phyloP scores from a whole-genome alignment of 495 filamentous ascomycete genomes.

The Aspergillus heteromorphus region DNA sequence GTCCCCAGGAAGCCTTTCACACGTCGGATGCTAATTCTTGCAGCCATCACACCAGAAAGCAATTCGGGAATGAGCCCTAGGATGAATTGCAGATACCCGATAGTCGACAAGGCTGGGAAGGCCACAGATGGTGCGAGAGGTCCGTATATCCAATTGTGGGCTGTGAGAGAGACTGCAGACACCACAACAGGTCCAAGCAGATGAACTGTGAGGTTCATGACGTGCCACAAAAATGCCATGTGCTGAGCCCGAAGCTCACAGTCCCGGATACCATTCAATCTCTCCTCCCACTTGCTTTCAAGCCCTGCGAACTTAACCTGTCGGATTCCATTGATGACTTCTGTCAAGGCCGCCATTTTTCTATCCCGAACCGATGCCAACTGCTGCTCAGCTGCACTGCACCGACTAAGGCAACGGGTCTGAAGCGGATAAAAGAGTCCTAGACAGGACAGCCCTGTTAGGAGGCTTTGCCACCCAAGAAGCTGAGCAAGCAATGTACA shows the following conservation, averaged over 20 bases:
- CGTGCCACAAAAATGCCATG: conserved; percentile 51
- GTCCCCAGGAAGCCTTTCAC: conserved; percentile 58
- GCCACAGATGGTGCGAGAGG: conserved; percentile 58
- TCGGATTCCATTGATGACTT: conserved; percentile 66
- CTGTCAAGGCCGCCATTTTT: conserved; percentile 64
- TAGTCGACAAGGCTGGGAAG: conserved; percentile 64
- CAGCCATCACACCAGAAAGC: conserved; percentile 53
- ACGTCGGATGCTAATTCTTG: conserved; percentile 55
- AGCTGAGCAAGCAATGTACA: conserved; percentile 54
- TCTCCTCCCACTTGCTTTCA: conserved; percentile 64
- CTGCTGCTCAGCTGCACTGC: conserved; percentile 51
- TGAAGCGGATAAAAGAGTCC: conserved; percentile 56
- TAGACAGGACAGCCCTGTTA: conserved; percentile 55
- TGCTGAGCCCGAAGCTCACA: conserved; percentile 56
- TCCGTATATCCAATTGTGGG: conserved; percentile 53
- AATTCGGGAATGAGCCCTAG: conserved; percentile 60
- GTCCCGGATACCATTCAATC: conserved; percentile 53
- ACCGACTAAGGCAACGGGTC: conserved; percentile 54
- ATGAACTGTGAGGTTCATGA: conserved; percentile 46
- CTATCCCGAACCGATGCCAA: conserved; percentile 64
- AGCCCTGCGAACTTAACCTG: conserved; percentile 77
- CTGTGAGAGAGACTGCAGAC: conserved; percentile 57
- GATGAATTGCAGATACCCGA: conserved; percentile 56
- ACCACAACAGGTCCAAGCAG: conserved; percentile 60
- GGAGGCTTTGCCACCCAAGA: conserved; percentile 59